These are phyloP conservation scores for Biscogniauxia sp. DNA, from an alignment of 2,329 filamentous ascomycete species.

Conservation along the genomic window DNA sequence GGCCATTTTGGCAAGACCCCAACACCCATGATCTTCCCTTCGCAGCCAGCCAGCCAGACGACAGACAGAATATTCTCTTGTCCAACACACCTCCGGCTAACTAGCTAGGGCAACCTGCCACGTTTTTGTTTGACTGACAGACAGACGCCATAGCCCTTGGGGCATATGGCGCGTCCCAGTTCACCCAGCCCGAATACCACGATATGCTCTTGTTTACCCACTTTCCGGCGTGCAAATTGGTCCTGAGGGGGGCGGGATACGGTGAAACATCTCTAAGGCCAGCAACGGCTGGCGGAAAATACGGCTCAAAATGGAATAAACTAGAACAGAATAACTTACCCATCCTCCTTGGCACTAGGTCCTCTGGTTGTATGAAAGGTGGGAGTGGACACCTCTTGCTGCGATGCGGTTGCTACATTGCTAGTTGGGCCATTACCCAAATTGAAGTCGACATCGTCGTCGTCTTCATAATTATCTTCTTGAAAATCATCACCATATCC, in stretches of 20 bases:
- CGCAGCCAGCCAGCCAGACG: constrained; percentile 23
- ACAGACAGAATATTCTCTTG: constrained; percentile 19
- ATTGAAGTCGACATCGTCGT: constrained; percentile 59
- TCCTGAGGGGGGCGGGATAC: not conserved
- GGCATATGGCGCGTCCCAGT: not conserved
- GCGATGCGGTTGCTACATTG: constrained; percentile 24
- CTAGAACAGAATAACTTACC: constrained; percentile 62
- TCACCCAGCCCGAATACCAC: not conserved
- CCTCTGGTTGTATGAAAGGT: constrained; percentile 40
- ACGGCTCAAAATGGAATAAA: constrained; percentile 8
- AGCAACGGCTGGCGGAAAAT: not conserved
- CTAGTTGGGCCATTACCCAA: constrained; percentile 44
- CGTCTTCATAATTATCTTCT: constrained; percentile 48
- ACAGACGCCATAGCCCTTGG: not conserved
- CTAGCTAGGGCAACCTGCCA: constrained; percentile 1
- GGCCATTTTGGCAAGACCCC: constrained; percentile 25
- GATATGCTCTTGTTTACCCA: not conserved
- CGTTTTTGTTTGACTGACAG: not conserved
- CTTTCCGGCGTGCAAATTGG: not conserved
- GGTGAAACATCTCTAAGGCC: not conserved
- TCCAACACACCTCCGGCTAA: constrained; percentile 18
- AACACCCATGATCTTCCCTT: constrained; percentile 23
- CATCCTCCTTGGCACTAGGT: constrained; percentile 83
- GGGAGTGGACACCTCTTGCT: constrained; percentile 35
- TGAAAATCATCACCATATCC: constrained; percentile 42